A percentile compares a stretch with the other conserved stretches of the same genome.
Conservation (phyloP, 495 filamentous ascomycete species). For the Aspergillus haitiensis region DNA sequence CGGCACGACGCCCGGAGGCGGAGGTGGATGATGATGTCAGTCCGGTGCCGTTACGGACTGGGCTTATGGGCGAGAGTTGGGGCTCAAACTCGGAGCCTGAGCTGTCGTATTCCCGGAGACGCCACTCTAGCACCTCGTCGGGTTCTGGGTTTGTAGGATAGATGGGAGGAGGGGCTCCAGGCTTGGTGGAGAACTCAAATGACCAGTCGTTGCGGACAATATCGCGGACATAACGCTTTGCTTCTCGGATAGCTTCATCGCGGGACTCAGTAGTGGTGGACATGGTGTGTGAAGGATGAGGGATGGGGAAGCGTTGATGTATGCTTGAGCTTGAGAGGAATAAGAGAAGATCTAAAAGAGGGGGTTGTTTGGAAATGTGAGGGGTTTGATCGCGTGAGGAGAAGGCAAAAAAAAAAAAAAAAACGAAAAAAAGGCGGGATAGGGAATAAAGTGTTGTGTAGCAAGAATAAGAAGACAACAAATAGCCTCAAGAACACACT, state of each 20-base stretch:
- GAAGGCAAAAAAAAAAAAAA: conserved; percentile 4
- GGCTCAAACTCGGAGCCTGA: conserved; percentile 47
- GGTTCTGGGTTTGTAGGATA: conserved; percentile 30
- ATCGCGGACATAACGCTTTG: conserved; percentile 43
- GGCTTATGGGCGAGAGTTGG: conserved; percentile 29
- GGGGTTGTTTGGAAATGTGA: neutral
- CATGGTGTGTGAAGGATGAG: neutral
- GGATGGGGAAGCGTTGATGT: neutral
- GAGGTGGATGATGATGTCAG: conserved; percentile 8
- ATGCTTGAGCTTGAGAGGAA: conserved; percentile 5
- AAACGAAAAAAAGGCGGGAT: neutral
- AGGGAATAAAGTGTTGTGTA: too few relatives aligned
- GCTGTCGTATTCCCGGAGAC: conserved; percentile 44
- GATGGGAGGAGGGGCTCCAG: conserved; percentile 29
- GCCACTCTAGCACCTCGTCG: conserved; percentile 42
- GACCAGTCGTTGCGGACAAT: conserved; percentile 48
- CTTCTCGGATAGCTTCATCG: conserved; percentile 46
- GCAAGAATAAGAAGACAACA: too few relatives aligned
- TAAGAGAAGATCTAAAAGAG: neutral
- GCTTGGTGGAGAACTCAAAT: conserved; percentile 34
- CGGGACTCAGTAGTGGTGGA: conserved; percentile 34
- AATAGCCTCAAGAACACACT: too few relatives aligned
- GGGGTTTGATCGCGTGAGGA: conserved; percentile 21
- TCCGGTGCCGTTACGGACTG: conserved; percentile 14
- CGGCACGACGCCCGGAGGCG: conserved; percentile 10